Evolutionary conservation across 345 rosid genomes (phyloP).

Genomic region (Brassica juncea): DNA sequence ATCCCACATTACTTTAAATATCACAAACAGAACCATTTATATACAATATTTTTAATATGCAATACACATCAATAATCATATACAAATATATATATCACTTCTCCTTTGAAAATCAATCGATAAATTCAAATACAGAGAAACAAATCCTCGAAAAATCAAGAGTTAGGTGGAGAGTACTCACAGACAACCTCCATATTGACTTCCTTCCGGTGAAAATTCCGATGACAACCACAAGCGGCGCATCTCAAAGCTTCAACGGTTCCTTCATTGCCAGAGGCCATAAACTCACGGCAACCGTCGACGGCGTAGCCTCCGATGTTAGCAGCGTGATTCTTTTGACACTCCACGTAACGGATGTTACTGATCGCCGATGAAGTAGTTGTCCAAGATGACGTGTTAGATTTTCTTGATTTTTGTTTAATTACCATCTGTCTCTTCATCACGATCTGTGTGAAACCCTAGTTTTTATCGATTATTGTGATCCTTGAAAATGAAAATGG

Average conservation of each 20-base stretch:
- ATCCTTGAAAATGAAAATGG: slow-evolving; percentile 2
- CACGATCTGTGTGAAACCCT: slow-evolving; percentile 41
- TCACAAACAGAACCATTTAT: slow-evolving; percentile 25
- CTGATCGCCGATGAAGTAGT: slow-evolving; percentile 41
- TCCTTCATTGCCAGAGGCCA: slow-evolving; percentile 59
- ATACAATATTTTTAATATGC: slow-evolving; percentile 18
- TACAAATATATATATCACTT: slow-evolving; percentile 22
- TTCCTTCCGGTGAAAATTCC: slow-evolving; percentile 73
- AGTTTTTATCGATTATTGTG: slow-evolving; percentile 13
- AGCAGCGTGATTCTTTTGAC: slow-evolving; percentile 78
- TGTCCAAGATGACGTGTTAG: slow-evolving; percentile 35
- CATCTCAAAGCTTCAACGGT: slow-evolving; percentile 51
- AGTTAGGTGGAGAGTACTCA: slow-evolving; percentile 66
- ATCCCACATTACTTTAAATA: neutral
- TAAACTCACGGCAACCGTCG: slow-evolving; percentile 82
- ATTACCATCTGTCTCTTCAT: slow-evolving; percentile 58
- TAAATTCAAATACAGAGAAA: slow-evolving; percentile 12
- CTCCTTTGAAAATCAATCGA: slow-evolving; percentile 30
- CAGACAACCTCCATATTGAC: slow-evolving; percentile 61
- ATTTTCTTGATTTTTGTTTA: slow-evolving; percentile 44
- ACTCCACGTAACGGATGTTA: slow-evolving; percentile 56
- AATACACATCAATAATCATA: slow-evolving; percentile 39
- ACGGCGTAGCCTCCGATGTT: slow-evolving; percentile 76
- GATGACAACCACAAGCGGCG: slow-evolving; percentile 81
- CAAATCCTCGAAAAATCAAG: slow-evolving; percentile 6